These are phyloP conservation scores for Ustilago vetiveriae DNA, from an alignment of 1,284 basidiomycete species.

Conservation along the genomic window DNA sequence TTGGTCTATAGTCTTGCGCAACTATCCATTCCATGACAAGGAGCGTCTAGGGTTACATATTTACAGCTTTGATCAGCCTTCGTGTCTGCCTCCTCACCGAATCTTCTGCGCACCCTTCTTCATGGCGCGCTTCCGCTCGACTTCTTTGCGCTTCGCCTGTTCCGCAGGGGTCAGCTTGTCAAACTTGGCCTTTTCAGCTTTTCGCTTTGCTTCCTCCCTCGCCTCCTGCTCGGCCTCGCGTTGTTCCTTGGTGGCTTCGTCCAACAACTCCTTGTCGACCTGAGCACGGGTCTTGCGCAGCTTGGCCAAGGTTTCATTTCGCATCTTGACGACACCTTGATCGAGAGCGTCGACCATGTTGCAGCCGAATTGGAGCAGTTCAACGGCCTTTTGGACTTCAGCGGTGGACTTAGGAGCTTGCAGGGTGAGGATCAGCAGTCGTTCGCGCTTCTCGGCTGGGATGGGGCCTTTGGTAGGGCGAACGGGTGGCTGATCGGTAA, in stretches of 20 bases:
- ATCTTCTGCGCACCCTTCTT: constrained; percentile 52
- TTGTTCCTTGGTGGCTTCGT: constrained; percentile 46
- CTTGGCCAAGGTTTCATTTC: constrained; percentile 48
- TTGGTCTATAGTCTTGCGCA: too few species aligned
- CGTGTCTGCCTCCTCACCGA: too few species aligned
- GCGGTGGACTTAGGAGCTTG: constrained; percentile 41
- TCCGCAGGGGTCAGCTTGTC: constrained; percentile 61
- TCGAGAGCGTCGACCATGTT: constrained; percentile 63
- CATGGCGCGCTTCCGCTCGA: constrained; percentile 61
- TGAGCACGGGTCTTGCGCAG: constrained; percentile 56
- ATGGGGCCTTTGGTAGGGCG: constrained; percentile 40
- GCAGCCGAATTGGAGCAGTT: constrained; percentile 54
- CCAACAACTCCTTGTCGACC: constrained; percentile 51
- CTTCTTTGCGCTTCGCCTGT: constrained; percentile 62
- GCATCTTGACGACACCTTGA: constrained; percentile 42
- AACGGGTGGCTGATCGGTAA: constrained; percentile 58
- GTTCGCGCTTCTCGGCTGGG: constrained; percentile 43
- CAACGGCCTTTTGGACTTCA: constrained; percentile 33
- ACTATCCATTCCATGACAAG: constrained; percentile 5
- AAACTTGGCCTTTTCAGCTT: constrained; percentile 59
- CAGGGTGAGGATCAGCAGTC: constrained; percentile 57
- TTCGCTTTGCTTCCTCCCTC: constrained; percentile 53
- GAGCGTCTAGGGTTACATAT: too few species aligned
- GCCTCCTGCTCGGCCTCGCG: constrained; percentile 59
- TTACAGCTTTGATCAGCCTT: too few species aligned